Base-by-base conservation (phyloP, 257 asterid species). In the Apocynum venetum region DNA sequence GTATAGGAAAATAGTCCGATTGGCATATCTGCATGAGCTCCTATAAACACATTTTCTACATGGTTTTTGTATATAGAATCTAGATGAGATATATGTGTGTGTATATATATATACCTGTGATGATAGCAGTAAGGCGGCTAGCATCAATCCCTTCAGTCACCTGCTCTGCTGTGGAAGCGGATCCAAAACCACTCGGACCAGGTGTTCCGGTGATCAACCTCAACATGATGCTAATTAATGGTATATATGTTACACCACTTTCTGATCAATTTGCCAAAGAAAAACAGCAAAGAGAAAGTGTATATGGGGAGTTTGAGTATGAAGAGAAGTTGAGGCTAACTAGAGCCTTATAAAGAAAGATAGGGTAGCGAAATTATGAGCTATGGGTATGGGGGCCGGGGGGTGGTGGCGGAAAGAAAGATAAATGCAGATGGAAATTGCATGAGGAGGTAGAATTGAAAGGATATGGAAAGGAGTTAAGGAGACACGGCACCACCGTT, bases 161-260 rank as follows among this genome's bases (percentile, higher is more conserved):
- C 36, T 88, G 83, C 57, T 90, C 94, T 38, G 98, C 98, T 1
- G 95, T 91, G 6, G 98, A 89, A 77, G 88, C 83, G 20, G 94
- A 93, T 57, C 98, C 97, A 67, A 91, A 93, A 0, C 97, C 96
- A 74, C 90, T 90, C 17, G 88, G 87, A 47, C 97, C 98, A 31
- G 87, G 77, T 1, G 63, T 83, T 70, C 96, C 97, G 7, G 96
- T 87, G 8, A 91, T 70, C 77, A 80, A 73, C 80, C 91, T 84
- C 6, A 89, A 85, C 97, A 93, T 91, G 76, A 72, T 49, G 13
- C 35, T 14, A 3, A 67, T 51, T 41, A 9, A 43, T 67, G 35
- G 9, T 43, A 19, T 15, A 3, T 6, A 1, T 65, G 13, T 65
- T 10, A 49, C 1, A 49, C 5, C 15, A 61, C 41, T 61, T n/a